Evolutionary conservation across 2,329 filamentous ascomycete species (phyloP).

Genomic region (Beauveria bassiana): DNA sequence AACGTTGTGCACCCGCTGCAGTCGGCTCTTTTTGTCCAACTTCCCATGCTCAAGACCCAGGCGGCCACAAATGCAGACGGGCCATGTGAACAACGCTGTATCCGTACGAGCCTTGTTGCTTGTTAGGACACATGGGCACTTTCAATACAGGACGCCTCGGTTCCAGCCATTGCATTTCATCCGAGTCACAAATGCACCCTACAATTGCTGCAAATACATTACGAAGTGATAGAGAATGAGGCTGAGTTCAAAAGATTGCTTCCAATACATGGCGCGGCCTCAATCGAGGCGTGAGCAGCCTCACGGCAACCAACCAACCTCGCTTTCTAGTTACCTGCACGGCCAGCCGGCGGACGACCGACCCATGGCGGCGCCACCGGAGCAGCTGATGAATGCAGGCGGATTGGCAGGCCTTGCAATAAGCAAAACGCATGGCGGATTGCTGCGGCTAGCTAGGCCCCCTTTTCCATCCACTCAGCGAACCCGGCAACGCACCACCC

Average conservation of each 20-base stretch:
- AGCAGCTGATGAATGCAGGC: slow-evolving; percentile 6
- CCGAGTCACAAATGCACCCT: too few relatives aligned
- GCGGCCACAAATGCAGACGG: background rate
- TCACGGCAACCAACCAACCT: background rate
- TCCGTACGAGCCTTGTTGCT: background rate
- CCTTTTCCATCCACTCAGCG: background rate
- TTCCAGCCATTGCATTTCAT: background rate
- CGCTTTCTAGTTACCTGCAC: background rate
- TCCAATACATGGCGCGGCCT: background rate
- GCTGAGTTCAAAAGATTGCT: background rate
- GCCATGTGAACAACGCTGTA: background rate
- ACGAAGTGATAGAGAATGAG: background rate
- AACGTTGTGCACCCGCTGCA: slow-evolving; percentile 2
- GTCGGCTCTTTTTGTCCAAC: background rate
- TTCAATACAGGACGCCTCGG: too few relatives aligned
- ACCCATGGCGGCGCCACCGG: slow-evolving; percentile 1
- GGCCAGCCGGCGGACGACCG: background rate
- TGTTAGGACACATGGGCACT: background rate
- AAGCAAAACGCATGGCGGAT: background rate
- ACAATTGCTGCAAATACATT: too few relatives aligned
- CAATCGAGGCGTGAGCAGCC: background rate
- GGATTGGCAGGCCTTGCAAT: background rate
- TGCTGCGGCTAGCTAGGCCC: background rate
- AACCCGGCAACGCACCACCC: background rate
- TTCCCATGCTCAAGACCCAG: background rate